Evolutionary conservation across 371 early-diverging fungal genomes (phyloP), one percentile per base, ranked within the genome.

Genomic region (Choanephora cucurbitarum): DNA sequence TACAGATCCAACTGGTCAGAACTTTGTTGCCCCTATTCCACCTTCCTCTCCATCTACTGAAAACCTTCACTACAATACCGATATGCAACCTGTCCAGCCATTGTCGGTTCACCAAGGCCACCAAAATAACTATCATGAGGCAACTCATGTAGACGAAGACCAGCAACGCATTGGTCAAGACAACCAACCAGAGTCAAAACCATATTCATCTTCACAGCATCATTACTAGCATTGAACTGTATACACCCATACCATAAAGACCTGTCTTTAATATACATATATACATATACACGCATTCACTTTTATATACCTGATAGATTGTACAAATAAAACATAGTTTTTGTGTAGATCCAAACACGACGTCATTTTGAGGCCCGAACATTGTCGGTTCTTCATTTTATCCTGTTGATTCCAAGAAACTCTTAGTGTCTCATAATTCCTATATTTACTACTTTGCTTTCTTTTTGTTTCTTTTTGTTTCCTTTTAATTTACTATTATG

Each of bases 41-140:
- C 60, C 60, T 44, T 42, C 21, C 3, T 19, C 46, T 21, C 44
- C 46, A 32, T 32, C 49, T 3, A 17, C 48, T 17, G 22, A 42
- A 37, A 23, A 43, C 18, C 9, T 48, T 28, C 48, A 48, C 13
- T 32, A 46, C 32, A 14, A 42, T 8, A 19, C 10, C 19, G 33
- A 42, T 41, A 52, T 52, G 24, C 43, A 56, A 52, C 62, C 62
- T 11, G n/a, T 49, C 10, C 45, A 65, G 44, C 43, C 64, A 0
- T 57, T 24, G 42, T 45, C 53, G 32, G 9, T 44, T 28, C 60
- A 56, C 53, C 41, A 52, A 14, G 54, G 60, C 42, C 49, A 60
- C 42, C 51, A 66, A 53, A 66, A 57, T 33, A 66, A 60, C 28
- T 60, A 66, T 45, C 43, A 66, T 32, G 58, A 58, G 24, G 42